These are phyloP conservation scores for Hortiboletus campestris DNA, from an alignment of 768 basidiomycete genomes.

Conservation along the genomic window DNA sequence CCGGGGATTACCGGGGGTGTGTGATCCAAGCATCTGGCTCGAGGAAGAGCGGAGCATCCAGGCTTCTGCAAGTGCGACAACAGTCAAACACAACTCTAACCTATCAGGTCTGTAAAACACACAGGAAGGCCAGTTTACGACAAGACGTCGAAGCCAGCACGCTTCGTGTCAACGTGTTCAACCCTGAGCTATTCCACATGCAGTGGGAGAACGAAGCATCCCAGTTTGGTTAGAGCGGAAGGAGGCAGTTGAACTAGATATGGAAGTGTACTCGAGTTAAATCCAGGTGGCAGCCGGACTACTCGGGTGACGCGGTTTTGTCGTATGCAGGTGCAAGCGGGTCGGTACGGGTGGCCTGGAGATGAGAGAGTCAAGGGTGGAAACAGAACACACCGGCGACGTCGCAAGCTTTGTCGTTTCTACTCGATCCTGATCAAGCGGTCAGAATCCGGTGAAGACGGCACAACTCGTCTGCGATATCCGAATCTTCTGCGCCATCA, in stretches of 20 bases:
- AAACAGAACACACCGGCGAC: not conserved
- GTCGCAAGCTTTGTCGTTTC: not conserved
- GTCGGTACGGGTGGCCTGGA: too few species aligned
- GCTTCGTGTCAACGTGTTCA: not conserved
- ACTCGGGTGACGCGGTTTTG: too few species aligned
- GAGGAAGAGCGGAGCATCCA: too few species aligned
- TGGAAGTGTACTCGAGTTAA: too few species aligned
- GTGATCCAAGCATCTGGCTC: too few species aligned
- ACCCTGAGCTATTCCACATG: not conserved
- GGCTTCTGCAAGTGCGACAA: not conserved
- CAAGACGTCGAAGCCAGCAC: not conserved
- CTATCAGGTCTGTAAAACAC: not conserved
- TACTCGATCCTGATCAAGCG: too few species aligned
- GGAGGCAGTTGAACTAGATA: too few species aligned
- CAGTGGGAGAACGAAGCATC: not conserved
- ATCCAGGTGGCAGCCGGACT: too few species aligned
- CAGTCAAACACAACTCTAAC: not conserved
- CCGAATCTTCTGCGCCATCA: not conserved
- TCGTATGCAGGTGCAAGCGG: not conserved
- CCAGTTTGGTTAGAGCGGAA: too few species aligned
- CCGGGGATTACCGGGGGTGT: not conserved
- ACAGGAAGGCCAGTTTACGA: not conserved
- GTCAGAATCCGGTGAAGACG: not conserved
- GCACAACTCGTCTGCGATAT: not conserved
- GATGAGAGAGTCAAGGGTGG: too few species aligned